Evolutionary conservation across 345 rosid species (phyloP), one percentile per base, ranked within the genome.

Genomic region (Iberis pinnata): DNA sequence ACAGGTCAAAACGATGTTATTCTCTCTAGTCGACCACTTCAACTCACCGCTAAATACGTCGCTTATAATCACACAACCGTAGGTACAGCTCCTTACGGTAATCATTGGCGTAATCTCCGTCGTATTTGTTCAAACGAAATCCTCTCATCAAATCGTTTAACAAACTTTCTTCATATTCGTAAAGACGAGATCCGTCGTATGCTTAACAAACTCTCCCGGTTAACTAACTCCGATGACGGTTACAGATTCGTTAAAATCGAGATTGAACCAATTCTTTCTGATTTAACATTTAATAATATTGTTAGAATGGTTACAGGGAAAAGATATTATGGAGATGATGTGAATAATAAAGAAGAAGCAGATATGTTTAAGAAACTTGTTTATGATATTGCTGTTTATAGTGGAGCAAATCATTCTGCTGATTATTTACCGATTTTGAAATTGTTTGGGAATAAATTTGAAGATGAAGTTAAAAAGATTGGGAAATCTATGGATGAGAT

Each of bases 91-190:
- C 49, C 77, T 6, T 78, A 83, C 52, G 92, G 84, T 0, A 80
- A 83, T 11, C 84, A 73, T 14, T 83, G 87, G 82, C 82, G 87
- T 54, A 78, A 75, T 73, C 78, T 84, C 36, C 80, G 83, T 15
- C 74, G 76, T 13, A 67, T 79, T 11, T 32, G 68, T 42, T 43
- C 77, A 18, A 36, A 13, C 9, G 80, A 81, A 32, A 65, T 84
- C 39, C 75, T 84, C 61, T 79, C 88, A 10, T 12, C 82, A 3
- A 19, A 39, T 41, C 86, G 86, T 2, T 67, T 84, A 44, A 72
- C 40, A 27, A 31, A 44, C 7, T 65, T 62, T 16, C 10, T 35
- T 3, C 42, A 43, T 3, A 45, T 72, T 13, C 58, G 81, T 12
- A 74, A 39, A 50, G 88, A 75, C 7, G 85, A 84, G 49, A 70